These are phyloP conservation scores for Phialophora expanda DNA, from an alignment of 2,329 filamentous ascomycete genomes.

Conservation along the genomic window DNA sequence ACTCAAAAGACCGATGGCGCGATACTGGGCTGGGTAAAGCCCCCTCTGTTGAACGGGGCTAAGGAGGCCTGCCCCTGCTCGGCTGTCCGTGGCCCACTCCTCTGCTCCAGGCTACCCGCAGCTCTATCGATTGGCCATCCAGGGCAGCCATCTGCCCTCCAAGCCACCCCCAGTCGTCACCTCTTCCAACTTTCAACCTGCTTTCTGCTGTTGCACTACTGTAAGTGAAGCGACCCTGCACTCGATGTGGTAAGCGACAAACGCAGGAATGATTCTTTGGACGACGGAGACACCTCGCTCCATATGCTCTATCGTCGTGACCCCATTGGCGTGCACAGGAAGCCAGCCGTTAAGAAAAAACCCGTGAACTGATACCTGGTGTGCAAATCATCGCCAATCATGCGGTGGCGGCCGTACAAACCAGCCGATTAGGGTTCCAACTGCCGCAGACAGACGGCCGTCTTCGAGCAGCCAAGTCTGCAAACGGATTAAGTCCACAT, in stretches of 20 bases:
- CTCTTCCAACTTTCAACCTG: background rate
- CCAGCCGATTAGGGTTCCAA: constrained; percentile 16
- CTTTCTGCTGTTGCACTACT: constrained; percentile 2
- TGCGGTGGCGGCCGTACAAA: constrained; percentile 1
- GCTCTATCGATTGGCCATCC: constrained; percentile 16
- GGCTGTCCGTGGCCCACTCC: constrained; percentile 10
- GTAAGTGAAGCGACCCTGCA: background rate
- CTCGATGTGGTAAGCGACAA: background rate
- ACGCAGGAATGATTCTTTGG: background rate
- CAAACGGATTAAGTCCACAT: constrained; percentile 5
- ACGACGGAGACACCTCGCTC: background rate
- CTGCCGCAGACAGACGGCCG: background rate
- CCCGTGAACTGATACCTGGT: constrained; percentile 7
- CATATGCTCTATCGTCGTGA: constrained; percentile 4
- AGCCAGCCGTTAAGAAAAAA: background rate
- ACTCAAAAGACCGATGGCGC: constrained; percentile 22
- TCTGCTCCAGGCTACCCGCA: background rate
- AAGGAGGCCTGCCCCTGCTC: constrained; percentile 11
- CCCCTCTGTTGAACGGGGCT: background rate
- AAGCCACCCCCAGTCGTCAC: background rate
- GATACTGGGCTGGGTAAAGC: constrained; percentile 22
- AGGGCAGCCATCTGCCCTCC: background rate
- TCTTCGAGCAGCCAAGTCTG: background rate
- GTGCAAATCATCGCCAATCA: constrained; percentile 20
- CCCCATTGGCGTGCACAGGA: background rate